Percentiles rank a stretch among this genome's conserved stretches.
These are phyloP conservation scores for Coriaria nepalensis DNA, from an alignment of 306 rosid genomes.

Conservation along the genomic window DNA sequence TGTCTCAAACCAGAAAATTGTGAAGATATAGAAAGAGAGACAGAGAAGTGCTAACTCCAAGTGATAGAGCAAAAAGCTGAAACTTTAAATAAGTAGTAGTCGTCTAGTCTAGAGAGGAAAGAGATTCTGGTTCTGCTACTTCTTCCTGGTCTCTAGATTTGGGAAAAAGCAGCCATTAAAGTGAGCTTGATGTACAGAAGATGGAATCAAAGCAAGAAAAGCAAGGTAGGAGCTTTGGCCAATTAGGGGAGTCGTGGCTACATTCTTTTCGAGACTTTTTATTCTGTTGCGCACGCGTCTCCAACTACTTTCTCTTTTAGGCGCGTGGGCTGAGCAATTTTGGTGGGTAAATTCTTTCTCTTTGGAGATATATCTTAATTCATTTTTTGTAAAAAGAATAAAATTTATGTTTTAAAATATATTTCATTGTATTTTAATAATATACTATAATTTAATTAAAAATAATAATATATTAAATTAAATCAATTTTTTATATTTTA, in stretches of 20 bases:
- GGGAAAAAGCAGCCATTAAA: background rate
- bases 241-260: no score
- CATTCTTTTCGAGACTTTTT: background rate
- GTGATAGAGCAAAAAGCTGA: slow-evolving; percentile 3
- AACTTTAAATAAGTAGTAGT: background rate
- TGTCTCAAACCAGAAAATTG: background rate
- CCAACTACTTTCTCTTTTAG: background rate
- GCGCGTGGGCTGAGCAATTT: background rate
- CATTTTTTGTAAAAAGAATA: no score
- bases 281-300: background rate
- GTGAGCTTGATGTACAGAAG: background rate
- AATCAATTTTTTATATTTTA: no score
- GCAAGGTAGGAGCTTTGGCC: background rate
- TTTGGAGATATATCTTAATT: no score
- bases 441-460: no score
- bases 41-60: slow-evolving; percentile 16
- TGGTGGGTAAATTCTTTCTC: no score
- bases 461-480: no score
- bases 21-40: background rate
- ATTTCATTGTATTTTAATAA: no score
- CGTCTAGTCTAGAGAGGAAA: background rate
- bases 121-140: slow-evolving; percentile 3
- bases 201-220: background rate
- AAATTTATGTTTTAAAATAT: no score
- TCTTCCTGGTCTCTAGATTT: background rate